phyloP scores from a whole-genome alignment of 139 green algal genomes.

The Chlamydomonas sphaeroides region DNA sequence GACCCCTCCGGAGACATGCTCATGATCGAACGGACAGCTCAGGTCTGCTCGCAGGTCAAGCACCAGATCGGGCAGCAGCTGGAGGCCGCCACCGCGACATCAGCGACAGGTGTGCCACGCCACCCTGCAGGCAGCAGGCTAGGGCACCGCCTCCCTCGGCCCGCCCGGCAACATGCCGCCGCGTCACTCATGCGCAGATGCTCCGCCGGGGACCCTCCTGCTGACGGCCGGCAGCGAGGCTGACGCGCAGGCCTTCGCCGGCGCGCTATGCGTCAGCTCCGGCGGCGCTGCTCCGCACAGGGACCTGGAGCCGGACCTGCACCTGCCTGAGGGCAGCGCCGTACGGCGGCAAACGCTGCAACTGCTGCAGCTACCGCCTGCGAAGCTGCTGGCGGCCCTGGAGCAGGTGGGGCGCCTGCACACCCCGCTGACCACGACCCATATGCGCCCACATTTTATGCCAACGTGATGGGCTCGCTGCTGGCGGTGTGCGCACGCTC shows the following conservation, averaged over 20 bases:
- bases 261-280: too few species aligned
- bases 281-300: too few species aligned
- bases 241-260: not conserved
- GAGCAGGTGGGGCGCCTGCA: constrained; percentile 3
- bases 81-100: constrained; percentile 9
- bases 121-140: too few species aligned
- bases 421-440: too few species aligned
- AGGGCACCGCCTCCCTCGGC: too few species aligned
- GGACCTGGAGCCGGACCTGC: constrained; percentile 23
- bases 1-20: not conserved
- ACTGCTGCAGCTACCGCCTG: constrained; percentile 14
- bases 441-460: too few species aligned
- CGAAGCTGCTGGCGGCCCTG: not conserved
- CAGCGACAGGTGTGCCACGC: not conserved
- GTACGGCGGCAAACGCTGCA: not conserved
- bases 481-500: too few species aligned
- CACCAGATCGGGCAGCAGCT: constrained; percentile 33
- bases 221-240: not conserved
- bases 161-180: too few species aligned
- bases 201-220: too few species aligned
- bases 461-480: too few species aligned
- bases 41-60: not conserved
- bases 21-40: not conserved
- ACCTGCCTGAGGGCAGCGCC: not conserved
- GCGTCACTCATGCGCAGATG: too few species aligned